phyloP scores from a whole-genome alignment of 768 basidiomycete species.

The Gautieria morchelliformis region DNA sequence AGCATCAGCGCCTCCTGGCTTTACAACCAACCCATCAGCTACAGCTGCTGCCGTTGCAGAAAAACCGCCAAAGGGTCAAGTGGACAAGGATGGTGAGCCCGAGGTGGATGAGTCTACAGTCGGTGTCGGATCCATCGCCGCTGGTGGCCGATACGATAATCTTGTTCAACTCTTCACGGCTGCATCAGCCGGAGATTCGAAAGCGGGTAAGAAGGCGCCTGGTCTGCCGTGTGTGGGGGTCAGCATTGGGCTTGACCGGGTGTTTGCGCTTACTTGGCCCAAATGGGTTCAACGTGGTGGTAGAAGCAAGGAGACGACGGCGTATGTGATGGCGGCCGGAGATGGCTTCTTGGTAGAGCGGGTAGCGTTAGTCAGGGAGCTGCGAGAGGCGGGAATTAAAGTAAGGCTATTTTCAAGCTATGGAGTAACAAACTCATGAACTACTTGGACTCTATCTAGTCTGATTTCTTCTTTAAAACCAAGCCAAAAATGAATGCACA shows the following conservation, averaged over 20 bases:
- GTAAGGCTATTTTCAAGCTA: constrained; percentile 28
- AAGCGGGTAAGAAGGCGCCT: constrained; percentile 38
- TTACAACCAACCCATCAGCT: constrained; percentile 28
- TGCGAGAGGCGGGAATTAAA: constrained; percentile 85
- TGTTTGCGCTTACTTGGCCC: constrained; percentile 86
- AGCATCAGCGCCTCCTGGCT: constrained; percentile 85
- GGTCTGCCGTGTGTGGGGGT: constrained; percentile 85
- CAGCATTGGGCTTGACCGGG: constrained; percentile 85
- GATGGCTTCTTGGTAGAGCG: constrained; percentile 84
- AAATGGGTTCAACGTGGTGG: constrained; percentile 73
- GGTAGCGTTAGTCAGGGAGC: constrained; percentile 64
- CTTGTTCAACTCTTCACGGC: constrained; percentile 89
- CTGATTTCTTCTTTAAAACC: constrained; percentile 86
- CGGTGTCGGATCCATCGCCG: constrained; percentile 99
- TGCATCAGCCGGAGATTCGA: constrained; percentile 67
- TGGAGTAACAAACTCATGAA: background rate
- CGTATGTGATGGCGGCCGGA: constrained; percentile 86
- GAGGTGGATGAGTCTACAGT: constrained; percentile 89
- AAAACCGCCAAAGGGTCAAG: constrained; percentile 28
- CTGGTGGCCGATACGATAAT: constrained; percentile 92
- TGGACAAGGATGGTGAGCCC: constrained; percentile 41
- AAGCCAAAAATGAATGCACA: constrained; percentile 86
- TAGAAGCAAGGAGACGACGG: constrained; percentile 87
- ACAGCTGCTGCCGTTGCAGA: constrained; percentile 6
- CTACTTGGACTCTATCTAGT: constrained; percentile 37